Conservation (phyloP, 768 basidiomycete species). For the Paxillus rubicundulus region DNA sequence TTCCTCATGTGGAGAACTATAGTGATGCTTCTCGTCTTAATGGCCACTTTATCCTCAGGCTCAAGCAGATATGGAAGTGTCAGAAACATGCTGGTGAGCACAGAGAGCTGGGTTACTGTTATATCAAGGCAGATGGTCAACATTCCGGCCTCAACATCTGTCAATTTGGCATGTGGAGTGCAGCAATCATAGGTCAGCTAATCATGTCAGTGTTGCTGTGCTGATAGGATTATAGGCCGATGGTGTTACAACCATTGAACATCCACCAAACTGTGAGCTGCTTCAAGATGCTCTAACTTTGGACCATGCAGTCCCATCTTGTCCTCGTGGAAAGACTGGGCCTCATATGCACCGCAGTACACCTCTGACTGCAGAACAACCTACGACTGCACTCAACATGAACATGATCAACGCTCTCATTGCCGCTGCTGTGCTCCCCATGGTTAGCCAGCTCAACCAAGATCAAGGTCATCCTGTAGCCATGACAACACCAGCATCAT, state of each 20-base stretch:
- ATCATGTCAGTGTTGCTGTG: neutral
- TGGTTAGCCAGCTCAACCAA: neutral
- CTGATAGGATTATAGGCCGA: neutral
- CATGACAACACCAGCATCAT: no score
- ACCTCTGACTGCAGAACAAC: neutral
- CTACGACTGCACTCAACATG: neutral
- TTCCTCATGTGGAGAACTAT: neutral
- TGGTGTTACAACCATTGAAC: neutral
- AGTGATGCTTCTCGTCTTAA: neutral
- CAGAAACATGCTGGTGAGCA: slow-evolving; percentile 17
- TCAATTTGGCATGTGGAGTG: neutral
- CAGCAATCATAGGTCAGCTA: neutral
- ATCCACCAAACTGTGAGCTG: neutral
- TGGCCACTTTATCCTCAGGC: slow-evolving; percentile 15
- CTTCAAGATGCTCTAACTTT: neutral
- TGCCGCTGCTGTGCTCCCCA: neutral
- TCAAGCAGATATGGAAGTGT: slow-evolving; percentile 18
- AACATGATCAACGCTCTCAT: neutral
- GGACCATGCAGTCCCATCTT: neutral
- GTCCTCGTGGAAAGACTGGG: neutral
- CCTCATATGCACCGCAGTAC: neutral
- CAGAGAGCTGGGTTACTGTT: slow-evolving; percentile 18
- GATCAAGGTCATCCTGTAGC: neutral
- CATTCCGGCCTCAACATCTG: slow-evolving; percentile 1
- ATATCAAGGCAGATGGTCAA: slow-evolving; percentile 2